These are phyloP conservation scores for Gaillardinia entomophila DNA, from an alignment of 805 yeast genomes.

Conservation along the genomic window DNA sequence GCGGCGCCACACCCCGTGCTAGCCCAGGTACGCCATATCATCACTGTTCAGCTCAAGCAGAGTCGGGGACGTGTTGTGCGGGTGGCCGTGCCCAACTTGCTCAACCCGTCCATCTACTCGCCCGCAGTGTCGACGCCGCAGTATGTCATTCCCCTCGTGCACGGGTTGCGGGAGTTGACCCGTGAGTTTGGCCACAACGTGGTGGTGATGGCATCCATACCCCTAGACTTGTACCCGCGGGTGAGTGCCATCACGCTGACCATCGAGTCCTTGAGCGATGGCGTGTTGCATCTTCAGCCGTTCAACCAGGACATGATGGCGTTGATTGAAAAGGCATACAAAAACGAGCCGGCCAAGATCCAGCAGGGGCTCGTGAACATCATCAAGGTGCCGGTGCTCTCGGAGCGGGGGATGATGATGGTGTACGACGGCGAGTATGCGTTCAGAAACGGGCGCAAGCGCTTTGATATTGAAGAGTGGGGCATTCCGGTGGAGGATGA, in stretches of 20 bases:
- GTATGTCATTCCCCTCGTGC: slow-evolving; percentile 55
- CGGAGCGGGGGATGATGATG: slow-evolving; percentile 78
- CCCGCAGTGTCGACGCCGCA: slow-evolving; percentile 42
- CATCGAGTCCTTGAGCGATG: slow-evolving; percentile 55
- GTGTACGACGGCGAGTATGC: slow-evolving; percentile 72
- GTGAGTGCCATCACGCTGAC: slow-evolving; percentile 40
- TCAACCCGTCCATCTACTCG: slow-evolving; percentile 72
- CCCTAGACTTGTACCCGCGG: slow-evolving; percentile 63
- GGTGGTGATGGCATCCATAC: slow-evolving; percentile 49
- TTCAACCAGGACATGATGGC: slow-evolving; percentile 69
- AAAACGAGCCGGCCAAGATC: slow-evolving; percentile 64
- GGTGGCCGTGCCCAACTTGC: slow-evolving; percentile 66
- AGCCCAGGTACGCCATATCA: slow-evolving; percentile 38
- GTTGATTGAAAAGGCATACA: slow-evolving; percentile 62
- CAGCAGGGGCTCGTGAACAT: slow-evolving; percentile 86
- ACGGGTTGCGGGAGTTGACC: slow-evolving; percentile 49
- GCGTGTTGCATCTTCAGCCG: slow-evolving; percentile 72
- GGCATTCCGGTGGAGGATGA: slow-evolving; percentile 94
- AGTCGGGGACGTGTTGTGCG: slow-evolving; percentile 50
- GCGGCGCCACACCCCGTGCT: slow-evolving; percentile 14
- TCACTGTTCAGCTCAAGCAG: slow-evolving; percentile 26
- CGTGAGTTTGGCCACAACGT: slow-evolving; percentile 42
- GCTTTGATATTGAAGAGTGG: slow-evolving; percentile 88
- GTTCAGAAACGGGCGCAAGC: slow-evolving; percentile 76
- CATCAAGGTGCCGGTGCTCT: slow-evolving; percentile 61